Evolutionary conservation across 176 grass and related monocot species (phyloP).

Genomic region (Phragmites australis): DNA sequence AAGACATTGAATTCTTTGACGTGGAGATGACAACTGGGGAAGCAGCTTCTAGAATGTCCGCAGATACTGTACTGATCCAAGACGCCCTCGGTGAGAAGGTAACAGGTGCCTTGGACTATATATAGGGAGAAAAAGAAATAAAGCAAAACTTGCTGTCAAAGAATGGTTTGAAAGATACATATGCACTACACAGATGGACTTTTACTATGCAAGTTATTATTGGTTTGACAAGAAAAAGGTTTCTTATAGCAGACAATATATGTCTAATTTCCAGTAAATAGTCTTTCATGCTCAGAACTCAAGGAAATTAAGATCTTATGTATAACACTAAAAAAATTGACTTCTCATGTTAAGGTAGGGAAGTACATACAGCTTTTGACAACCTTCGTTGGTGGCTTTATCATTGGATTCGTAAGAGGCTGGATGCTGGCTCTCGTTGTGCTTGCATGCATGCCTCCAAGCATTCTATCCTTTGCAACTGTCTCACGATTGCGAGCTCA

Average conservation of each 20-base stretch:
- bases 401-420: constrained; percentile 68
- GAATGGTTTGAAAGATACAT: not conserved
- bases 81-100: constrained; percentile 69
- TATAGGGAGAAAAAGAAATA: too few relatives aligned
- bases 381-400: constrained; percentile 66
- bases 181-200: not conserved
- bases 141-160: not conserved
- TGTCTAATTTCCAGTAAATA: constrained; percentile 8
- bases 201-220: not conserved
- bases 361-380: constrained; percentile 66
- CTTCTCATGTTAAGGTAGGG: constrained; percentile 54
- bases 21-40: constrained; percentile 62
- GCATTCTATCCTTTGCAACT: constrained; percentile 55
- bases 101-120: too few relatives aligned
- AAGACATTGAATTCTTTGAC: constrained; percentile 64
- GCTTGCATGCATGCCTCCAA: constrained; percentile 55
- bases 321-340: not conserved
- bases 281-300: constrained; percentile 12
- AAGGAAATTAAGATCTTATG: not conserved
- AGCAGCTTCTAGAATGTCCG: constrained; percentile 50
- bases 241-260: not conserved
- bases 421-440: constrained; percentile 71
- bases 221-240: not conserved
- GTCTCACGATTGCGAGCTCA: constrained; percentile 54
- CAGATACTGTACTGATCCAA: constrained; percentile 56